Base-by-base conservation (phyloP, 257 asterid species). In the Fraxinus cuspidata region DNA sequence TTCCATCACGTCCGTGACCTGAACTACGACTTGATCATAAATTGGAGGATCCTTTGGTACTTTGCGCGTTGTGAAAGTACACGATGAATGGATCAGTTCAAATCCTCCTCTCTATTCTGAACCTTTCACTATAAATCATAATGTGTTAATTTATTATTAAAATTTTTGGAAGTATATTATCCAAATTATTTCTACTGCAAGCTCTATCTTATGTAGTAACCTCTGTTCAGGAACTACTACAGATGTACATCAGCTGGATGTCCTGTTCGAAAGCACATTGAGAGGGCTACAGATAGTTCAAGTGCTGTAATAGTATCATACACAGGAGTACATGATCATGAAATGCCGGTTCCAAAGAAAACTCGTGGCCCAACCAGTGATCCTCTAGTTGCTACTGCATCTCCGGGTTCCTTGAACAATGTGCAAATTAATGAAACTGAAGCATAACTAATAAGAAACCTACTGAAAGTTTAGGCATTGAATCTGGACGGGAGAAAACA, bases 201-300 rank as follows among this genome's bases (percentile, higher is more conserved):
- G 53, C 74, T 78, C 21, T 66, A 34, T 71, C 7, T 79, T 42
- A 32, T 53, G 51, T 37, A 77, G 77, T 63, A 72, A 67, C 31
- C 34, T 42, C 71, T 56, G n/a, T 71, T 83, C 90, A 92, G 98
- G 93, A 93, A 93, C 89, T 93, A 93, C 86, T 93, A 93, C 74
- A 87, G 97, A 75, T 93, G 98, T 80, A 90, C 97, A 29, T 90
- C 97, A 78, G 97, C 94, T 77, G 97, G 97, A 72, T 93, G 97
- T 83, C 96, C 95, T 3, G 96, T 92, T 82, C 90, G 97, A 69
- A 93, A 93, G 88, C 95, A 93, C 86, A 90, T 86, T 11, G 97
- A 93, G 84, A 89, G 76, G 78, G 97, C 93, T 12, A 81, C 82
- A 77, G 98, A 90, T 80, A 84, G 85, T 85, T 72, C 87, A 5